A percentile compares a stretch with the other conserved stretches of the same genome.
Evolutionary conservation across 257 asterid genomes (phyloP).

Genomic region (Cinchona pubescens): DNA sequence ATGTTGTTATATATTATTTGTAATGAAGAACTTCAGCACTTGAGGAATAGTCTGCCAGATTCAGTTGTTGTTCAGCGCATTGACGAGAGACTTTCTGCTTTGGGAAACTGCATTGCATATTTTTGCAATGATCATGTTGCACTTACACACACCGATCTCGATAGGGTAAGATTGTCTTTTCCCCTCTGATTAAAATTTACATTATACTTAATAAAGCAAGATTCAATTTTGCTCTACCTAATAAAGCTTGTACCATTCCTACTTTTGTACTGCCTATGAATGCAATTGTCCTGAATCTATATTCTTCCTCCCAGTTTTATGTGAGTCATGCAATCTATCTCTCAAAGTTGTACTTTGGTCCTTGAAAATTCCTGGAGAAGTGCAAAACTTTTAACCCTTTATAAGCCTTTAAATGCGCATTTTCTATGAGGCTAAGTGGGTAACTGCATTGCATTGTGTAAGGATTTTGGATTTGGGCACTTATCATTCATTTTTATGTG

Average conservation of each 20-base stretch:
- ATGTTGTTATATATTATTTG: slow-evolving; percentile 9
- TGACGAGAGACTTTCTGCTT: slow-evolving; percentile 85
- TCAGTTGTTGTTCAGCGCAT: slow-evolving; percentile 87
- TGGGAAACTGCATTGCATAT: slow-evolving; percentile 91
- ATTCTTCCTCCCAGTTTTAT: background rate
- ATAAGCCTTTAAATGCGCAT: no score
- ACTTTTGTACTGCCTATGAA: background rate
- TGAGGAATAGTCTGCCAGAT: slow-evolving; percentile 86
- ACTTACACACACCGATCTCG: slow-evolving; percentile 86
- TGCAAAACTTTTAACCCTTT: no score
- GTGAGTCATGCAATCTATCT: background rate
- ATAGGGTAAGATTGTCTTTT: slow-evolving; percentile 44
- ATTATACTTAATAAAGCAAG: background rate
- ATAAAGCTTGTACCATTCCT: background rate
- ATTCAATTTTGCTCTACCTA: background rate
- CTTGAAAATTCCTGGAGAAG: no score
- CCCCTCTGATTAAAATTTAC: background rate
- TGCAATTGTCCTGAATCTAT: background rate
- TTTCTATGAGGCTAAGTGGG: no score
- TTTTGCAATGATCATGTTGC: slow-evolving; percentile 95
- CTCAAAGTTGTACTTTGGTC: no score
- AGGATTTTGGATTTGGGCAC: no score
- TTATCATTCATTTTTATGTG: no score
- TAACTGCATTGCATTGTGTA: no score
- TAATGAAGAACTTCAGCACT: slow-evolving; percentile 71